phyloP scores from a whole-genome alignment of 306 rosid genomes.

The Ziziphus jujuba region DNA sequence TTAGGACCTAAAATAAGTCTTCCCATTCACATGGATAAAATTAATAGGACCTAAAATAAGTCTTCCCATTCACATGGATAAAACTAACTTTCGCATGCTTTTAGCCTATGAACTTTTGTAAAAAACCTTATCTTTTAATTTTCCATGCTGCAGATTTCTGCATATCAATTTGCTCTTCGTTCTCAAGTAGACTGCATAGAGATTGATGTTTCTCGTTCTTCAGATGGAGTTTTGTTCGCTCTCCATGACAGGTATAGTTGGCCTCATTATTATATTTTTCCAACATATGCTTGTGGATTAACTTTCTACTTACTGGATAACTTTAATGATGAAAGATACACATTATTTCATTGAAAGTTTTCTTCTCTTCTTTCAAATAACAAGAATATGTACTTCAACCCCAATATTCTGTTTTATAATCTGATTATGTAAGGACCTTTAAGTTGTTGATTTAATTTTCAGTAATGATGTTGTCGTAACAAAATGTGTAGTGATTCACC shows the following conservation, averaged over 20 bases:
- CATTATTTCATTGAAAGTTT: neutral
- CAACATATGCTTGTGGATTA: neutral
- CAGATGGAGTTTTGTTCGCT: constrained; percentile 78
- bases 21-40: too few species aligned
- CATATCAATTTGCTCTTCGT: constrained; percentile 62
- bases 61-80: neutral
- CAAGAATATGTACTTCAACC: neutral
- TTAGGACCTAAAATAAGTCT: neutral
- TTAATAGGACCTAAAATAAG: neutral
- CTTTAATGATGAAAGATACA: neutral
- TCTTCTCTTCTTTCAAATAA: neutral
- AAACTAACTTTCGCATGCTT: neutral
- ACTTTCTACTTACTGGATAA: neutral
- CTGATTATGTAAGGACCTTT: too few species aligned
- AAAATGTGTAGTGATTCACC: too few species aligned
- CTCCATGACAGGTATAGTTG: constrained; percentile 75
- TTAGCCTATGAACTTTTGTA: neutral
- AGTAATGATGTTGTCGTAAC: too few species aligned
- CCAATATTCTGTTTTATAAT: too few species aligned
- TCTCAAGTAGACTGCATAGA: constrained; percentile 80
- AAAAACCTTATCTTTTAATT: neutral
- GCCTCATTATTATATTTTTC: constrained; percentile 2
- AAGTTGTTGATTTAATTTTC: too few species aligned
- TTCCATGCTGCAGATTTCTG: constrained; percentile 49
- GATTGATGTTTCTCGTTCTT: constrained; percentile 92